Evolutionary conservation across 129 eudicot species (phyloP).

Genomic region (Scalesia atractyloides): DNA sequence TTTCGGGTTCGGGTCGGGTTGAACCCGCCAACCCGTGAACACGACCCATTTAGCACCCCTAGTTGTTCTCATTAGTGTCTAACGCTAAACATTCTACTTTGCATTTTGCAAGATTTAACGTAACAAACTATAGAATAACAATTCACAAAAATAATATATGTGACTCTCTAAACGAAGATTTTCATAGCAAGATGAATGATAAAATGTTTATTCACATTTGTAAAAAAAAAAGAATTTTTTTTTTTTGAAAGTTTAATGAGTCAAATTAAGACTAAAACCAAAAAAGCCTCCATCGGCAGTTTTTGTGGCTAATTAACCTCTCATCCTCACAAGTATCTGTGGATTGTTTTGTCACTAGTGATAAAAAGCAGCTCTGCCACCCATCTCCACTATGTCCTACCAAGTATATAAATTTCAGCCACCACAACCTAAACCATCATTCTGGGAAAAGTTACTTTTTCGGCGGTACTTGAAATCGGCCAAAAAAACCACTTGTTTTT

Average conservation of each 20-base stretch:
- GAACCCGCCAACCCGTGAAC: no score
- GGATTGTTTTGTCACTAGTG: conserved; percentile 18
- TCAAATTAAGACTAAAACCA: conserved; percentile 16
- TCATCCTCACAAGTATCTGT: conserved; percentile 11
- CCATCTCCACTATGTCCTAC: conserved; percentile 25
- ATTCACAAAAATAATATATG: no score
- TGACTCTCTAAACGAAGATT: background rate
- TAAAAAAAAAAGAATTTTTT: background rate
- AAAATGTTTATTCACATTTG: background rate
- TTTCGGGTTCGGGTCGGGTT: no score
- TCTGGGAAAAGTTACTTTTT: background rate
- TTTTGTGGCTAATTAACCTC: conserved; percentile 19
- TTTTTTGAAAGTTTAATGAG: background rate
- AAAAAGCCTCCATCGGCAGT: background rate
- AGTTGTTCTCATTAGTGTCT: no score
- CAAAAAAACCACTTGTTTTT: background rate
- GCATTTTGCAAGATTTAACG: no score
- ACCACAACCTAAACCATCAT: conserved; percentile 19
- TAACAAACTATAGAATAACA: no score
- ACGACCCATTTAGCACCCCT: no score
- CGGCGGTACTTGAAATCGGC: conserved; percentile 1
- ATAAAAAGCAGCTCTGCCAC: conserved; percentile 30
- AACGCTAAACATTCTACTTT: no score
- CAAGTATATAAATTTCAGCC: conserved; percentile 19
- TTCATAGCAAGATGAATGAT: background rate